Evolutionary conservation across 768 basidiomycete species (phyloP).

Genomic region (Clavaria fumosa): DNA sequence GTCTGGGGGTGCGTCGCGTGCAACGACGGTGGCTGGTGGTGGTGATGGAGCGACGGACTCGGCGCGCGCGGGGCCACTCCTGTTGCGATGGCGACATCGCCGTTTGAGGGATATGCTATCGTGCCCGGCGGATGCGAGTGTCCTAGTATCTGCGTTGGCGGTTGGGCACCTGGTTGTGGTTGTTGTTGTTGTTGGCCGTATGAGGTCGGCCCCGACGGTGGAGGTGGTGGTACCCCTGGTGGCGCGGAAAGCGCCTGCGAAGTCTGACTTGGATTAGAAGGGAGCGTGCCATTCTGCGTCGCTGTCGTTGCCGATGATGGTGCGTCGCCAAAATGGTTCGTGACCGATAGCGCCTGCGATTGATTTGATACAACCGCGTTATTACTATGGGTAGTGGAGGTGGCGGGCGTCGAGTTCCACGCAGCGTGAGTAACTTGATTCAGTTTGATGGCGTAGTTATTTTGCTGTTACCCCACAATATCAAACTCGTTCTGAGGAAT

Average conservation of each 20-base stretch:
- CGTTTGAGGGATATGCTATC: conserved; percentile 23
- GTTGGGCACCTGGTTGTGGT: conserved; percentile 17
- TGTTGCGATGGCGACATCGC: conserved; percentile 19
- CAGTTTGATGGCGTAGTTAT: conserved; percentile 47
- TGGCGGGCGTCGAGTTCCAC: conserved; percentile 45
- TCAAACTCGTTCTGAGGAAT: conserved; percentile 3
- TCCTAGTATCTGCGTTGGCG: conserved; percentile 12
- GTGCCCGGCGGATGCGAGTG: conserved; percentile 15
- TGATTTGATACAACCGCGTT: no score
- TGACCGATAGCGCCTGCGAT: conserved; percentile 12
- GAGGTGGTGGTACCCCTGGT: conserved; percentile 38
- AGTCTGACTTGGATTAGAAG: conserved; percentile 16
- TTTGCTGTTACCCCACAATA: conserved; percentile 20
- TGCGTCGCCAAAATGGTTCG: conserved; percentile 13
- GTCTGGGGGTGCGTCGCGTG: conserved; percentile 55
- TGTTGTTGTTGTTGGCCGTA: conserved; percentile 9
- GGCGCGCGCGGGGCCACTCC: conserved; percentile 24
- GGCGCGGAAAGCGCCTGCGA: no score
- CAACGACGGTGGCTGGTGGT: conserved; percentile 20
- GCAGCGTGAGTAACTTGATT: conserved; percentile 46
- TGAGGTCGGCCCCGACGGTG: conserved; percentile 23
- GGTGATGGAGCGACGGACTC: conserved; percentile 16
- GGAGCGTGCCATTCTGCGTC: conserved; percentile 35
- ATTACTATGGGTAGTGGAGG: conserved; percentile 28
- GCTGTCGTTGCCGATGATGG: conserved; percentile 12